Percentiles rank a stretch among this genome's conserved stretches.
phyloP scores from a whole-genome alignment of 2,329 filamentous ascomycete genomes.

The Calonectria montana region DNA sequence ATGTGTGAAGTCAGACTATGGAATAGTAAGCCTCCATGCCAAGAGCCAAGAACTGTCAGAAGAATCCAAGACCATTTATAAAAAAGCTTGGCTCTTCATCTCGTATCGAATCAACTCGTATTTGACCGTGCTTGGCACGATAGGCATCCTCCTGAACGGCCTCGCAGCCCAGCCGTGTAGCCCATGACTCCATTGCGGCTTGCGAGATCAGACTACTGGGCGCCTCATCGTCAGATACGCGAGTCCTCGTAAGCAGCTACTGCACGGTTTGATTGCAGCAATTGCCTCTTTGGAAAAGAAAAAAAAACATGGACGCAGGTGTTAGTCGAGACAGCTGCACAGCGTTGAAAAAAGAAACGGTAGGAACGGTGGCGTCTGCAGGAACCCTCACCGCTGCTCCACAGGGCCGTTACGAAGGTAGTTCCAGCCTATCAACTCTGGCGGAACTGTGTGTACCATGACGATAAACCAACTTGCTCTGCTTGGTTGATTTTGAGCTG shows the following conservation, averaged over 20 bases:
- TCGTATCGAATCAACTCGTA: background rate
- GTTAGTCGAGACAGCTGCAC: background rate
- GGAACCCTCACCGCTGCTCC: slow-evolving; percentile 8
- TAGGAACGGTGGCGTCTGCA: background rate
- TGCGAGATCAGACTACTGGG: background rate
- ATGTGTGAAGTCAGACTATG: background rate
- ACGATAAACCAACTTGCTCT: background rate
- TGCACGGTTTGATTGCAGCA: background rate
- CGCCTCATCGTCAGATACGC: background rate
- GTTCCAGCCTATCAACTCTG: background rate
- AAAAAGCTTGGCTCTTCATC: background rate
- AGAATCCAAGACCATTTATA: background rate
- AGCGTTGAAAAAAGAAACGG: background rate
- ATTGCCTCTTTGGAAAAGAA: background rate
- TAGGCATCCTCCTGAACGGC: background rate
- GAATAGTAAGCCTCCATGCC: background rate
- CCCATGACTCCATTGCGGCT: background rate
- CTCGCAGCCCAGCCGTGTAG: background rate
- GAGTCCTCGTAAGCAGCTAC: background rate
- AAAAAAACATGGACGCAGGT: background rate
- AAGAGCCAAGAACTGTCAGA: background rate
- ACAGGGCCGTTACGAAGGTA: background rate
- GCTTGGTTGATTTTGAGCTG: background rate
- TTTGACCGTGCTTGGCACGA: background rate
- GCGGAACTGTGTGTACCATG: background rate